Percentiles rank a stretch among this genome's conserved stretches.
phyloP scores from a whole-genome alignment of 306 rosid genomes.

The Prunus mira region DNA sequence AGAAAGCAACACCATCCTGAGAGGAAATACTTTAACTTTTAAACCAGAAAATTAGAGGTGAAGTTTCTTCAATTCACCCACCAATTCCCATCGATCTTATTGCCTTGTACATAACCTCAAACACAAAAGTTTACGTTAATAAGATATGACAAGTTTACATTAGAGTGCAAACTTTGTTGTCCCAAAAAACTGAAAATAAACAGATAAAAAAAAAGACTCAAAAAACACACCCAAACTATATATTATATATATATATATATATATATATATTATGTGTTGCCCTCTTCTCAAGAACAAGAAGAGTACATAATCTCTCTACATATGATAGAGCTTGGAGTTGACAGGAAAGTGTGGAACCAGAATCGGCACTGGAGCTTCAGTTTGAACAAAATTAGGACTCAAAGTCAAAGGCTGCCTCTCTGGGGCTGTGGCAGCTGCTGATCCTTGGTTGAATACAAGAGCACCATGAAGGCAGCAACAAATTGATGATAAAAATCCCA shows the following conservation, averaged over 20 bases:
- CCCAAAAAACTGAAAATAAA: neutral
- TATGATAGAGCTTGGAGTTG: neutral
- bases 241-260: no score
- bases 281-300: neutral
- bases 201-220: no score
- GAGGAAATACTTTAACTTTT: neutral
- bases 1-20: neutral
- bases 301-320: neutral
- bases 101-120: neutral
- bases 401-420: neutral
- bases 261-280: no score
- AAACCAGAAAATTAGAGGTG: neutral
- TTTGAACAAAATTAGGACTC: neutral
- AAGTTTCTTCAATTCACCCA: neutral
- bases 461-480: slow-evolving; percentile 8
- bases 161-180: neutral
- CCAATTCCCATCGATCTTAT: neutral
- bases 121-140: no score
- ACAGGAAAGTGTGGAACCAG: neutral
- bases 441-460: neutral
- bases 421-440: neutral
- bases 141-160: neutral
- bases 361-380: neutral
- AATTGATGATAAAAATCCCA: slow-evolving; percentile 10
- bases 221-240: neutral